Percentiles rank a stretch among this genome's conserved stretches.
These are phyloP conservation scores for Lipomyces yarrowii DNA, from an alignment of 1,139 yeast genomes.

Conservation along the genomic window DNA sequence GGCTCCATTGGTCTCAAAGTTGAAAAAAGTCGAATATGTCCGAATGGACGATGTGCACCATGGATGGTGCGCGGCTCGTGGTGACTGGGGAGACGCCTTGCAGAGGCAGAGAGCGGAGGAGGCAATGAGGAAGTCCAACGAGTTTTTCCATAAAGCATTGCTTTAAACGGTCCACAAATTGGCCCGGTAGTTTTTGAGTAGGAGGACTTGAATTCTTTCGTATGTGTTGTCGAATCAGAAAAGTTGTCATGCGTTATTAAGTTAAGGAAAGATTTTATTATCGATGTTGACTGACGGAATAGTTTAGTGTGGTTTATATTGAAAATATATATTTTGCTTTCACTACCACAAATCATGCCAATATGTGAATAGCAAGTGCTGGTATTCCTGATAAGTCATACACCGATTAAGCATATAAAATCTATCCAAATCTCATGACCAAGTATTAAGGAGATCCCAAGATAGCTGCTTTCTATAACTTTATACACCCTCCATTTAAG, in stretches of 20 bases:
- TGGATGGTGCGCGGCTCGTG: constrained; percentile 35
- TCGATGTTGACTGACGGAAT: no score
- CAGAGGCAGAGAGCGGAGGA: constrained; percentile 32
- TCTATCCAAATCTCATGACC: no score
- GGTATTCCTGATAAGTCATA: no score
- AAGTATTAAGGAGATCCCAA: not conserved
- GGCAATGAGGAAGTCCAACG: constrained; percentile 26
- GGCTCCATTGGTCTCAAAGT: constrained; percentile 18
- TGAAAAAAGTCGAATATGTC: constrained; percentile 24
- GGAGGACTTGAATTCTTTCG: not conserved
- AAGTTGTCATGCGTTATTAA: no score
- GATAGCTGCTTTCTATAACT: not conserved
- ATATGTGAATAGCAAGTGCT: no score
- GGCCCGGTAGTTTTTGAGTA: not conserved
- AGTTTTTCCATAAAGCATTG: constrained; percentile 25
- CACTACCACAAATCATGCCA: no score
- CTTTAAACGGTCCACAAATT: not conserved
- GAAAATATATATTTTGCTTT: no score
- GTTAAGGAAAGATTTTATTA: no score
- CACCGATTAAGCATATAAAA: no score
- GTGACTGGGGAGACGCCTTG: constrained; percentile 29
- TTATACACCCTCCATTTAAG: not conserved
- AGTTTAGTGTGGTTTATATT: no score
- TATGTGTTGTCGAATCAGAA: no score
- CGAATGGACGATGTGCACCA: constrained; percentile 33